Evolutionary conservation across 2,329 filamentous ascomycete genomes (phyloP).

Genomic region (Cladosporium sp.): DNA sequence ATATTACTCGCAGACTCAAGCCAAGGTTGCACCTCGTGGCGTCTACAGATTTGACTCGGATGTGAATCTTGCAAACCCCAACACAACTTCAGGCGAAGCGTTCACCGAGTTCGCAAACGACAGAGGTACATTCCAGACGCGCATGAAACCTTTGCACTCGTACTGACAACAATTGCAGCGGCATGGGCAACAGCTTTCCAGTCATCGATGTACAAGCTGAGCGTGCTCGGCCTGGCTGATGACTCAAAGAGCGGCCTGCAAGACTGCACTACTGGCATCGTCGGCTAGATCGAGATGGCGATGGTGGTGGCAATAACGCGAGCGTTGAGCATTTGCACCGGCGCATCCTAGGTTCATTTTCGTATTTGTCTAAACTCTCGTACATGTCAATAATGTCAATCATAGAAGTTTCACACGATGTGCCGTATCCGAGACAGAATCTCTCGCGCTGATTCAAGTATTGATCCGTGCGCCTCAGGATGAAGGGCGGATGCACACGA

Average conservation of each 20-base stretch:
- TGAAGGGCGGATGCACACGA: too few species aligned
- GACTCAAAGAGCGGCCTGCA: constrained; percentile 13
- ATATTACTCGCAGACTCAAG: constrained; percentile 41
- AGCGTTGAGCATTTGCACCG: too few species aligned
- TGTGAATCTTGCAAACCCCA: constrained; percentile 23
- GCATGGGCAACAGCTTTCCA: constrained; percentile 17
- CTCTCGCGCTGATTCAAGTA: too few species aligned
- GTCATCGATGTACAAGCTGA: constrained; percentile 21
- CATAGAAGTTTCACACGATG: too few species aligned
- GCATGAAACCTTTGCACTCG: neutral
- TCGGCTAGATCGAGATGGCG: neutral
- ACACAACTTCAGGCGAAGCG: constrained; percentile 26
- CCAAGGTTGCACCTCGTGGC: constrained; percentile 15
- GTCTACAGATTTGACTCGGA: constrained; percentile 30
- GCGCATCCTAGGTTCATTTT: too few species aligned
- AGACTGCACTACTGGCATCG: constrained; percentile 21
- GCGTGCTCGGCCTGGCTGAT: constrained; percentile 20
- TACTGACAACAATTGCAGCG: neutral
- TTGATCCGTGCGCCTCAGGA: too few species aligned
- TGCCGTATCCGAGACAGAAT: too few species aligned
- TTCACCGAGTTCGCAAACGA: constrained; percentile 31
- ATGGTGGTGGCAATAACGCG: neutral
- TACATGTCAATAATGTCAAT: too few species aligned
- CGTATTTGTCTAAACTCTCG: too few species aligned
- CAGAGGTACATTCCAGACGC: constrained; percentile 20